Evolutionary conservation across 805 yeast species (phyloP), one percentile per base, ranked within the genome.

Genomic region (Starmerella ratchasimensis): DNA sequence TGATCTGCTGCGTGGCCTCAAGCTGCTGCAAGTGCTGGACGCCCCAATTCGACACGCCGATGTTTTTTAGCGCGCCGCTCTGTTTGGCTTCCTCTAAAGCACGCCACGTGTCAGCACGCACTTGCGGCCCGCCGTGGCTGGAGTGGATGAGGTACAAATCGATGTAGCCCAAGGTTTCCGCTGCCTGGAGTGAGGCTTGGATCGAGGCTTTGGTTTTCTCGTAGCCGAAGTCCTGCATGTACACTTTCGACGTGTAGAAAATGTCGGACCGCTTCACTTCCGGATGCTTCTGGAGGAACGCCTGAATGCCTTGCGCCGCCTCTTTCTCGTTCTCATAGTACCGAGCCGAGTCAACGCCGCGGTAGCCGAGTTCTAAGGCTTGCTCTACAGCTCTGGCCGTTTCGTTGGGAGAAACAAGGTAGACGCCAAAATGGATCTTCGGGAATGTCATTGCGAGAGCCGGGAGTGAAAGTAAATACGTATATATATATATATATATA

Each of bases 271-370:
- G 67, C 43, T 73, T 69, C 15, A 76, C 62, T 10, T 47, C 49
- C 6, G 61, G 55, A 39, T 46, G 36, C 24, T 43, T 30, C 23
- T 38, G 18, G 29, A 44, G 34, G 28, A 37, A 40, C n/a, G 33
- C 16, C 32, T 34, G 32, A 26, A 46, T 37, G 27, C 50, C 39
- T n/a, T 39, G 31, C n/a, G 34, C 74, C 4, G 71, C 72, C 46
- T 74, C 78, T n/a, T 46, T 46, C 53, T 79, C 81, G 58, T 80
- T 80, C 4, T 61, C 60, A 58, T 80, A 80, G 15, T 57, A 57
- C 10, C 65, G 72, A 5, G 93, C 93, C 18, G 76, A 63, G 52
- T 81, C 90, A 42, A 80, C 59, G 51, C 75, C 83, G 48, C 84
- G 67, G 54, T 76, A 80, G 1, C 88, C 90, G n/a, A 54, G 58